Conservation (phyloP, 192 early-diverging fungal species). For the Coemansia sp. region DNA sequence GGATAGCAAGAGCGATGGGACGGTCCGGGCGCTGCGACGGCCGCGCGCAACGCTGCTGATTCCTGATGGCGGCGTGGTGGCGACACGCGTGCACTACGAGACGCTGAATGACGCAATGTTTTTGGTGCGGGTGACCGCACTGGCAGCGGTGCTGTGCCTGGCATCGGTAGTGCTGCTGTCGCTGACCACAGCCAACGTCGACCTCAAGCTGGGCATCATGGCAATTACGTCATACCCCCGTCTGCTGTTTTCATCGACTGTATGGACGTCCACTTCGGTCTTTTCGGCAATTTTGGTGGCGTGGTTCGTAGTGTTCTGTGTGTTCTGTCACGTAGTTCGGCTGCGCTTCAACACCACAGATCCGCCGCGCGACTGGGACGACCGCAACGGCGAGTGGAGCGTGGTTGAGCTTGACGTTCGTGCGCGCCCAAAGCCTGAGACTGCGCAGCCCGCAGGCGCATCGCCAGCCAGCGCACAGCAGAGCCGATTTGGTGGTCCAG, state of each 20-base stretch:
- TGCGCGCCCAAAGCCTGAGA: constrained; percentile 16
- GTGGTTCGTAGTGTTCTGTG: constrained; percentile 49
- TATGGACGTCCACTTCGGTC: constrained; percentile 49
- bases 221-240: constrained; percentile 43
- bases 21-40: constrained; percentile 12
- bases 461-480: constrained; percentile 1
- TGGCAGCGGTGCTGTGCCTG: constrained; percentile 36
- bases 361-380: constrained; percentile 54
- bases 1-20: constrained; percentile 3
- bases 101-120: constrained; percentile 54
- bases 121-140: constrained; percentile 30
- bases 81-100: constrained; percentile 53
- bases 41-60: constrained; percentile 48
- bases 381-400: constrained; percentile 52
- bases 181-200: constrained; percentile 43
- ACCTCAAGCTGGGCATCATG: constrained; percentile 40
- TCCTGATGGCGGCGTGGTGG: constrained; percentile 42
- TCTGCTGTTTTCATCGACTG: constrained; percentile 47
- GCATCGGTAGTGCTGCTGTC: constrained; percentile 38
- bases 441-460: neutral
- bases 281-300: constrained; percentile 51
- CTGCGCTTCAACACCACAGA: constrained; percentile 50
- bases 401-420: constrained; percentile 48
- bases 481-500: neutral
- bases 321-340: constrained; percentile 47